Evolutionary conservation across 495 filamentous ascomycete species (phyloP).

Genomic region (Aspergillus funiculosus): DNA sequence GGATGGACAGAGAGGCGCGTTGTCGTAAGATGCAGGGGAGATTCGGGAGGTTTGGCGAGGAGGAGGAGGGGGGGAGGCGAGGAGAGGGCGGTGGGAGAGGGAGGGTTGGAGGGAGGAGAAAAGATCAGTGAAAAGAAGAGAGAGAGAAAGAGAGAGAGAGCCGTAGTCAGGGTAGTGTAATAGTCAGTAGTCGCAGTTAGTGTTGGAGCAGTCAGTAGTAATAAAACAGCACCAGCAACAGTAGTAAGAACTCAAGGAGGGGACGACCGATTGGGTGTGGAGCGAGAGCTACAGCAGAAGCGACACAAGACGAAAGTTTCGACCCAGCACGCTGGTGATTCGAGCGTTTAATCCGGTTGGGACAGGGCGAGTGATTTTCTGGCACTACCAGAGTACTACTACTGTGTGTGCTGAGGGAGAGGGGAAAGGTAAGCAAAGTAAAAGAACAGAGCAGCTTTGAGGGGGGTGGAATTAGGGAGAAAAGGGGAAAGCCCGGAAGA

Average conservation of each 20-base stretch:
- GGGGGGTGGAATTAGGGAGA: conserved; percentile 10
- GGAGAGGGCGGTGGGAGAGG: conserved; percentile 18
- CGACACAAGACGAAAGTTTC: conserved; percentile 25
- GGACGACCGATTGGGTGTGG: conserved; percentile 24
- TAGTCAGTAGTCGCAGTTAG: conserved; percentile 15
- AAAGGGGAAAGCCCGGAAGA: conserved; percentile 17
- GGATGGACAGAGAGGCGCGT: conserved; percentile 21
- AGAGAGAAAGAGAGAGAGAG: conserved; percentile 15
- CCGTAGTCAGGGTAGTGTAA: not conserved
- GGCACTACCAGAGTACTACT: not conserved
- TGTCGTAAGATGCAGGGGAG: conserved; percentile 21
- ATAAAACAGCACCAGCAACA: conserved; percentile 10
- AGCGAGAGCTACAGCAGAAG: conserved; percentile 23
- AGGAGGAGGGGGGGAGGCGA: conserved; percentile 21
- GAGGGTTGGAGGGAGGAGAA: conserved; percentile 6
- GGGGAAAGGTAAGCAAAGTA: not conserved
- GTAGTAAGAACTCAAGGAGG: conserved; percentile 14
- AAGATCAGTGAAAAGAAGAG: conserved; percentile 10
- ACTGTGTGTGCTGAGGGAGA: not conserved
- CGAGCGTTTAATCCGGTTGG: conserved; percentile 13
- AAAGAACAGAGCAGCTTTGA: conserved; percentile 1
- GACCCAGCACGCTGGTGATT: conserved; percentile 17
- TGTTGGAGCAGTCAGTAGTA: conserved; percentile 21
- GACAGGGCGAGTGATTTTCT: not conserved
- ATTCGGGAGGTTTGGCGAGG: too few relatives aligned